Percentiles rank a stretch among this genome's conserved stretches.
These are phyloP conservation scores for Dalbergia cochinchinensis DNA, from an alignment of 306 rosid genomes.

Conservation along the genomic window DNA sequence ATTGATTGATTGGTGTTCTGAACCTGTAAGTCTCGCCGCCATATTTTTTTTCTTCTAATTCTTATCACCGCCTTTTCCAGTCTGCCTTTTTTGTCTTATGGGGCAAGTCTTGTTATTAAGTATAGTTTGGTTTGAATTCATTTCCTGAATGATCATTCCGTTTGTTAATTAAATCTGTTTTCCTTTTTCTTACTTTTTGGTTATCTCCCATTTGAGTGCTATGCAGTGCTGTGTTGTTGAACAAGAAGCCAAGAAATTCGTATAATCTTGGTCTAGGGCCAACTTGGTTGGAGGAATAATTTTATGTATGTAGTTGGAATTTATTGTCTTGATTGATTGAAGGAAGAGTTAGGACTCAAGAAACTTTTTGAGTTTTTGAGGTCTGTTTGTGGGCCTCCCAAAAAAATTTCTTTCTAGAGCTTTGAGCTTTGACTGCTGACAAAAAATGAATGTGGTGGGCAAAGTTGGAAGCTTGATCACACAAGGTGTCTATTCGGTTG, in stretches of 20 bases:
- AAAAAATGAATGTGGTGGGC: conserved; percentile 73
- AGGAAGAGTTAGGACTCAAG: conserved; percentile 18
- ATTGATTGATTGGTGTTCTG: conserved; percentile 23
- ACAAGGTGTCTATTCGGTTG: conserved; percentile 81
- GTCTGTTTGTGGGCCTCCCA: conserved; percentile 40
- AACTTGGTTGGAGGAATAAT: conserved; percentile 37
- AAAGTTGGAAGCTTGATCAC: conserved; percentile 86
- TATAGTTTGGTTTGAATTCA: conserved; percentile 11
- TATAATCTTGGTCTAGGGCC: conserved; percentile 27
- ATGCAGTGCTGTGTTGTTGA: conserved; percentile 43
- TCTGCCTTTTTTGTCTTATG: background rate
- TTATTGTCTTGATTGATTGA: conserved; percentile 24
- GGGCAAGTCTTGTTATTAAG: conserved; percentile 15
- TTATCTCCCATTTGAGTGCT: conserved; percentile 4
- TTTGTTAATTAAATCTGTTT: background rate
- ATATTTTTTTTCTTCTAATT: too few relatives aligned
- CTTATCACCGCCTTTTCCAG: background rate
- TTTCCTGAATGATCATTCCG: conserved; percentile 1
- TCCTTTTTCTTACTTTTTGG: background rate
- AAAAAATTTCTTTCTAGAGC: conserved; percentile 36
- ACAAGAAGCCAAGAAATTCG: conserved; percentile 34
- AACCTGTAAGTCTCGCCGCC: conserved; percentile 41
- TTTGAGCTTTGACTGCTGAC: conserved; percentile 39
- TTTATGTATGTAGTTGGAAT: conserved; percentile 6
- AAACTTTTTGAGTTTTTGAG: conserved; percentile 37